phyloP scores from a whole-genome alignment of 495 filamentous ascomycete genomes.

The Aspergillus coremiiformis region DNA sequence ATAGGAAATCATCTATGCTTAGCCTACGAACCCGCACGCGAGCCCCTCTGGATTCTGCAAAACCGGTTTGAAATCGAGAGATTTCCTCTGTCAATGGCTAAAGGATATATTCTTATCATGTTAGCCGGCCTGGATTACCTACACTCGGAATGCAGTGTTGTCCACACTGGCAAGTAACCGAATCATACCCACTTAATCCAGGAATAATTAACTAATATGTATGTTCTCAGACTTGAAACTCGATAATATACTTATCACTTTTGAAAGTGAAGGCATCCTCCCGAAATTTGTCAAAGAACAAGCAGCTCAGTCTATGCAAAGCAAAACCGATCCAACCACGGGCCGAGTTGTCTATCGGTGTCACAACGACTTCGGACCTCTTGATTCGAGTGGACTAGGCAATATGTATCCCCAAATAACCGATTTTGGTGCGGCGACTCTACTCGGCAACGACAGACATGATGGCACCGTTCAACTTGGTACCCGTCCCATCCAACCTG shows the following conservation, averaged over 20 bases:
- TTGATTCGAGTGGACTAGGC: constrained; percentile 9
- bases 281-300: constrained; percentile 18
- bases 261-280: constrained; percentile 26
- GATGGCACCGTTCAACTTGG: constrained; percentile 1
- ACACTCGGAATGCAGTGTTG: constrained; percentile 26
- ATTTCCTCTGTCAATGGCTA: constrained; percentile 19
- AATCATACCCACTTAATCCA: not conserved
- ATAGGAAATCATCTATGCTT: constrained; percentile 28
- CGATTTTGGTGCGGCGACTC: constrained; percentile 73
- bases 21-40: constrained; percentile 30
- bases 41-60: constrained; percentile 22
- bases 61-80: constrained; percentile 14
- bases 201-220: not conserved
- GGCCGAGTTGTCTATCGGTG: constrained; percentile 8
- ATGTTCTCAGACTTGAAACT: constrained; percentile 26
- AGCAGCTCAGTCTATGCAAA: constrained; percentile 14
- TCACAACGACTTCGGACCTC: constrained; percentile 25
- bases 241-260: constrained; percentile 28
- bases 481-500: constrained; percentile 28
- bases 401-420: constrained; percentile 52
- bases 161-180: constrained; percentile 18
- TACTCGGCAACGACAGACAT: constrained; percentile 20
- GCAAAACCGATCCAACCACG: constrained; percentile 13
- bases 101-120: constrained; percentile 22
- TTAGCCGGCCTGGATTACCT: constrained; percentile 32